These are phyloP conservation scores for Brassica rapa DNA, from an alignment of 345 rosid genomes.

Conservation along the genomic window DNA sequence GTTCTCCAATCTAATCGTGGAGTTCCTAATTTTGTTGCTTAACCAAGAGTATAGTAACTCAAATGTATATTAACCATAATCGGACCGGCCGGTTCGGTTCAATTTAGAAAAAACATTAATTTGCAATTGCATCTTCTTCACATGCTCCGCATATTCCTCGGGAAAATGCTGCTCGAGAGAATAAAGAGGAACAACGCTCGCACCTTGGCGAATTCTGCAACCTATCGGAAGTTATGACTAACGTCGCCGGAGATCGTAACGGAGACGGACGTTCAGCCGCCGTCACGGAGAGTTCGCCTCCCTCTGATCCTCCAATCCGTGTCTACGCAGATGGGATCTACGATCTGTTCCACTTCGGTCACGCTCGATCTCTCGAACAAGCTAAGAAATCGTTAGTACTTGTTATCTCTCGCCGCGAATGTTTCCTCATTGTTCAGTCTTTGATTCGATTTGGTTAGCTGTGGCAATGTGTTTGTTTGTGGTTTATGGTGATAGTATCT, in stretches of 20 bases:
- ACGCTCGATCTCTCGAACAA: constrained; percentile 65
- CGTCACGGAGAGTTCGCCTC: background rate
- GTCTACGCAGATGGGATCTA: constrained; percentile 68
- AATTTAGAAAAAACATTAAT: background rate
- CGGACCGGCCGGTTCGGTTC: constrained; percentile 5
- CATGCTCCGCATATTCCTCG: background rate
- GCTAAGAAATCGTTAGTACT: constrained; percentile 54
- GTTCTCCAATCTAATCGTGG: too few relatives aligned
- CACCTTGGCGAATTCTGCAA: background rate
- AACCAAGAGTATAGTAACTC: background rate
- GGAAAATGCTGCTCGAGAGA: background rate
- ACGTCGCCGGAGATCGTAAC: background rate
- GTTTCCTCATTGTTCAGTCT: background rate
- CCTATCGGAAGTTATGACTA: constrained; percentile 7
- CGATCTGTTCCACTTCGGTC: constrained; percentile 70
- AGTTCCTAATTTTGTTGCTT: background rate
- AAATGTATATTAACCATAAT: background rate
- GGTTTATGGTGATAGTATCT: background rate
- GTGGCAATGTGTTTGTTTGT: background rate
- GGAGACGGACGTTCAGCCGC: background rate
- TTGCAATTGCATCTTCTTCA: background rate
- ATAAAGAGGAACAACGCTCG: background rate
- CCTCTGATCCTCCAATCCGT: constrained; percentile 42
- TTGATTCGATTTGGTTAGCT: background rate
- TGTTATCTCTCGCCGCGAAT: background rate